Percentiles rank a stretch among this genome's conserved stretches.
phyloP scores from a whole-genome alignment of 2,329 filamentous ascomycete species.

The Nakataea oryzae region DNA sequence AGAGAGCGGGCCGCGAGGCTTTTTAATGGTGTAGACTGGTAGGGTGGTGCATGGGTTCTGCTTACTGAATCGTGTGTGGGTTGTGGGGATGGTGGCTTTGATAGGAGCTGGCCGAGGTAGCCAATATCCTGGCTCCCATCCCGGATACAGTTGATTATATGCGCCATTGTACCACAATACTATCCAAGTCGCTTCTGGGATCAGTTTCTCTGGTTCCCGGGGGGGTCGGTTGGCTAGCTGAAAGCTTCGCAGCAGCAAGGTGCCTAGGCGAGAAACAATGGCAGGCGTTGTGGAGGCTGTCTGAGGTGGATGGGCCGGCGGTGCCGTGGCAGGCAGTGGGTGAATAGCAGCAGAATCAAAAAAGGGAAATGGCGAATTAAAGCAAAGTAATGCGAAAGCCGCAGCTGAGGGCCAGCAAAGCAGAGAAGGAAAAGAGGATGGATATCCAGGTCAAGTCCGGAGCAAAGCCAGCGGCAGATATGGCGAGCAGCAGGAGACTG shows the following conservation, averaged over 20 bases:
- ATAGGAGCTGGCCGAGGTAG: slow-evolving; percentile 36
- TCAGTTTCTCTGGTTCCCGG: neutral
- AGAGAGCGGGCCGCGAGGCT: slow-evolving; percentile 2
- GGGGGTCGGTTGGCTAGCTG: neutral
- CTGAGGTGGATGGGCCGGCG: neutral
- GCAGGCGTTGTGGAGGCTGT: neutral
- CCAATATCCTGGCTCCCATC: slow-evolving; percentile 29
- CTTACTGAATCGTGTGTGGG: slow-evolving; percentile 34
- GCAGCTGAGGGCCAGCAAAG: neutral
- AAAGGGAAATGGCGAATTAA: neutral
- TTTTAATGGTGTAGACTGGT: neutral
- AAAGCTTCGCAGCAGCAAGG: neutral
- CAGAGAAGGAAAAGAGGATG: neutral
- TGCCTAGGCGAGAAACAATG: neutral
- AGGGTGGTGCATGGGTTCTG: slow-evolving; percentile 7
- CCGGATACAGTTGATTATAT: slow-evolving; percentile 50
- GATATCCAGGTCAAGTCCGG: neutral
- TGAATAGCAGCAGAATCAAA: neutral
- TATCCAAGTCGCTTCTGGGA: neutral
- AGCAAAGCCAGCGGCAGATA: neutral
- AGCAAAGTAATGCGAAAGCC: neutral
- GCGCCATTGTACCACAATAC: slow-evolving; percentile 43
- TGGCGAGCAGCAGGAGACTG: neutral
- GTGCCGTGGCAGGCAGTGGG: neutral
- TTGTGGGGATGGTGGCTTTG: slow-evolving; percentile 35